Evolutionary conservation across 495 filamentous ascomycete species (phyloP).

Genomic region (Evansstolkia leycettana): DNA sequence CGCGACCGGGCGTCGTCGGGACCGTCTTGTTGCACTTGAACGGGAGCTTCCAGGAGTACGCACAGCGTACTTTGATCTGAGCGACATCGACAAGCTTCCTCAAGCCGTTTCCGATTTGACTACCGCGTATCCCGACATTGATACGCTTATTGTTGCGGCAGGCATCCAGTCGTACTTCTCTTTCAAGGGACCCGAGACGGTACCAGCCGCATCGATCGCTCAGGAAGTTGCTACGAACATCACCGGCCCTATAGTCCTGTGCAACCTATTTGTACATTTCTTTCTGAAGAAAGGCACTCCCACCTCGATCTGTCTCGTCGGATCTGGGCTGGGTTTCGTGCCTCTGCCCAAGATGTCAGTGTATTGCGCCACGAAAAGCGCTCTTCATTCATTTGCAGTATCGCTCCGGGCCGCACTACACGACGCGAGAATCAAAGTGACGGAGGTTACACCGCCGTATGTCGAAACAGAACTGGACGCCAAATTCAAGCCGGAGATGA

Average conservation of each 20-base stretch:
- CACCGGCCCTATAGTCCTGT: conserved; percentile 19
- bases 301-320: no score
- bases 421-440: conserved; percentile 2
- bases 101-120: conserved; percentile 11
- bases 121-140: conserved; percentile 16
- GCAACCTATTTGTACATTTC: no score
- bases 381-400: conserved; percentile 13
- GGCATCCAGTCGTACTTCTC: conserved; percentile 15
- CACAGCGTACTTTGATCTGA: conserved; percentile 3
- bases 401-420: conserved; percentile 13
- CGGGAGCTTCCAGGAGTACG: conserved; percentile 19
- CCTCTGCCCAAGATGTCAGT: conserved; percentile 22
- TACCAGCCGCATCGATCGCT: conserved; percentile 5
- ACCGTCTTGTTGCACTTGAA: conserved; percentile 13
- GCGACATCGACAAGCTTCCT: conserved; percentile 13
- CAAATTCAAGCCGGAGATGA: conserved; percentile 8
- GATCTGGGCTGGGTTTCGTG: conserved; percentile 14
- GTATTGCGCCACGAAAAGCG: conserved; percentile 22
- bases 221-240: conserved; percentile 16
- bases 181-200: conserved; percentile 11
- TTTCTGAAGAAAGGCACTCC: no score
- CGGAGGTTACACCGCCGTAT: conserved; percentile 21
- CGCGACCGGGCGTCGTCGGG: conserved; percentile 6
- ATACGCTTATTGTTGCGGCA: conserved; percentile 21
- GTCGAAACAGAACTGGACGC: conserved; percentile 23